These are phyloP conservation scores for Metarhizium humberi DNA, from an alignment of 2,329 filamentous ascomycete genomes.

Conservation along the genomic window DNA sequence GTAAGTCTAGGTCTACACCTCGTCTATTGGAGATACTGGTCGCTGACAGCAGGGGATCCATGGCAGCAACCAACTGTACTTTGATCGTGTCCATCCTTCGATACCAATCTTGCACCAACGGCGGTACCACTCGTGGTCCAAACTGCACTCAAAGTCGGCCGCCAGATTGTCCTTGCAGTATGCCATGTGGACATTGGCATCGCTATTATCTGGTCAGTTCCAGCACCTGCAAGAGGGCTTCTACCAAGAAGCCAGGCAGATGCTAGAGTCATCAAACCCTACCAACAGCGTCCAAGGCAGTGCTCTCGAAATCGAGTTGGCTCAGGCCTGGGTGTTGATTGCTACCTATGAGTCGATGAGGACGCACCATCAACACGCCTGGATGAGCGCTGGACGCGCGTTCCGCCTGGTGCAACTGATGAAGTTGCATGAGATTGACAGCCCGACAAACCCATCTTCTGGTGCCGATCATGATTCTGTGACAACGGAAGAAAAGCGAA, in stretches of 20 bases:
- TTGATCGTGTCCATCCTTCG: constrained; percentile 11
- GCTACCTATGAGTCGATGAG: constrained; percentile 27
- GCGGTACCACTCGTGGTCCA: constrained; percentile 9
- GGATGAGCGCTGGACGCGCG: constrained; percentile 26
- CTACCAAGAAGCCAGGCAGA: constrained; percentile 6
- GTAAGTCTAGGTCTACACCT: not conserved
- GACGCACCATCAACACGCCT: constrained; percentile 21
- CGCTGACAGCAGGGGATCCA: not conserved
- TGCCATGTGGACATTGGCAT: constrained; percentile 27
- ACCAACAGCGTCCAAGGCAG: not conserved
- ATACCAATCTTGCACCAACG: constrained; percentile 11
- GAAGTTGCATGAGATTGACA: constrained; percentile 24
- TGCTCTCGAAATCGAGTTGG: constrained; percentile 16
- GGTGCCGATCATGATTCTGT: constrained; percentile 11
- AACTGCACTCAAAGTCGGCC: not conserved
- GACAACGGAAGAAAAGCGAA: constrained; percentile 23
- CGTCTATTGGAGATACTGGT: not conserved
- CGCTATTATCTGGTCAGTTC: constrained; percentile 22
- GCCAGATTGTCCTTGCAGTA: constrained; percentile 18
- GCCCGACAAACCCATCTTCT: constrained; percentile 3
- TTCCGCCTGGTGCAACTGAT: constrained; percentile 27
- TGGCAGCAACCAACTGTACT: constrained; percentile 12
- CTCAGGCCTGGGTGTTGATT: constrained; percentile 27
- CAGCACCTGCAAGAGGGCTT: constrained; percentile 8
- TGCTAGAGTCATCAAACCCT: constrained; percentile 6